phyloP scores from a whole-genome alignment of 2,329 filamentous ascomycete genomes.

The Penicillium corylophilum region DNA sequence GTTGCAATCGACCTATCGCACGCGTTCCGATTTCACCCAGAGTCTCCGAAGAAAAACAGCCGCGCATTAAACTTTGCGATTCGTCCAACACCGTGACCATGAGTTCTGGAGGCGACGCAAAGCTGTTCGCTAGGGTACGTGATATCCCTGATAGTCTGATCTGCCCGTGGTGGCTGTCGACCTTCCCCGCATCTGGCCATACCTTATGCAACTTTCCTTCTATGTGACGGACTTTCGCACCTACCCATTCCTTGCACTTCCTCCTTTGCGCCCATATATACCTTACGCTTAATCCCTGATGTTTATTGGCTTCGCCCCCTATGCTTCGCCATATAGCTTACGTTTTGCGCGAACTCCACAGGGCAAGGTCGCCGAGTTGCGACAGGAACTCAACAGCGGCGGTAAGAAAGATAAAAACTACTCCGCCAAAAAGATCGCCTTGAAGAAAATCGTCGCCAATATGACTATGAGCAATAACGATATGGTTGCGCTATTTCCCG shows the following conservation, averaged over 20 bases:
- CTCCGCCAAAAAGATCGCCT: constrained; percentile 89
- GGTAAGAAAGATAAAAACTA: constrained; percentile 98
- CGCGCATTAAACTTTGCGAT: constrained; percentile 9
- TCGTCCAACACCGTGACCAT: constrained; percentile 43
- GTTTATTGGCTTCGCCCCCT: constrained; percentile 30
- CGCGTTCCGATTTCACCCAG: constrained; percentile 6
- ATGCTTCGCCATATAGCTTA: constrained; percentile 32
- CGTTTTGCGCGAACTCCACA: constrained; percentile 52
- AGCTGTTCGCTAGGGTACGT: constrained; percentile 96
- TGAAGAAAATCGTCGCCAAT: constrained; percentile 99
- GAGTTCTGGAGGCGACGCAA: constrained; percentile 86
- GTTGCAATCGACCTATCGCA: constrained; percentile 22
- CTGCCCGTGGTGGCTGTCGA: constrained; percentile 8
- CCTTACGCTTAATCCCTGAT: constrained; percentile 19
- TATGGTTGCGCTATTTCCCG: constrained; percentile 95
- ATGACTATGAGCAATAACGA: constrained; percentile 99
- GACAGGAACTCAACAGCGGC: constrained; percentile 87
- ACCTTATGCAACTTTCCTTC: constrained; percentile 14
- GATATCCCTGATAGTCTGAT: constrained; percentile 23
- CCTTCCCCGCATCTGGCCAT: constrained; percentile 20
- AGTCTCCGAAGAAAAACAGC: constrained; percentile 8
- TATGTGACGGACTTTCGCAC: constrained; percentile 2
- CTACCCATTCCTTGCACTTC: not conserved
- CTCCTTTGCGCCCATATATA: not conserved
- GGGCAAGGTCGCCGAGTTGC: constrained; percentile 98